Percentiles rank a stretch among this genome's conserved stretches.
These are phyloP conservation scores for Saccharomyces hybrid DNA, from an alignment of 1,139 yeast species.

Conservation along the genomic window DNA sequence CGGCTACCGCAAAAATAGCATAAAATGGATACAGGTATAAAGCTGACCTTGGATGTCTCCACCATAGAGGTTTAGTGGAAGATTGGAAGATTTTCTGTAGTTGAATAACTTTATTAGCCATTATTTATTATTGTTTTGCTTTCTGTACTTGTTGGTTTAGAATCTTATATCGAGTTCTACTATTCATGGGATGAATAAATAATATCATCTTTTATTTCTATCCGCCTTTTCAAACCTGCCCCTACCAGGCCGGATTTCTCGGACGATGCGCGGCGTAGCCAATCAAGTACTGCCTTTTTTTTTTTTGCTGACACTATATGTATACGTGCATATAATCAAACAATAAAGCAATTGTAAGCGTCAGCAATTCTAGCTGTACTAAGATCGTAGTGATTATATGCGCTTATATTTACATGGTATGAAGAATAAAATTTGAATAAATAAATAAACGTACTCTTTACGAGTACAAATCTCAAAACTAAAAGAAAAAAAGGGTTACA, in stretches of 20 bases:
- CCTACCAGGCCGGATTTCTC: not conserved
- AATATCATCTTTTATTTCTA: not conserved
- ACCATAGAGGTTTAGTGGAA: slow-evolving; percentile 67
- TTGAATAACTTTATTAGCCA: slow-evolving; percentile 61
- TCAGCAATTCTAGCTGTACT: not conserved
- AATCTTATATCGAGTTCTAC: not conserved
- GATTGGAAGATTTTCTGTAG: slow-evolving; percentile 69
- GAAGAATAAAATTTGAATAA: not conserved
- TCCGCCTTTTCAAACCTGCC: not conserved
- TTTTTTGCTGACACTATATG: slow-evolving; percentile 4
- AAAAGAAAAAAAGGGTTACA: not conserved
- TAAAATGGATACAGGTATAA: slow-evolving; percentile 80
- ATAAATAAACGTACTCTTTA: not conserved
- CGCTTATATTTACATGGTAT: not conserved
- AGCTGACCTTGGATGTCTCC: slow-evolving; percentile 75
- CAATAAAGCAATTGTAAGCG: not conserved
- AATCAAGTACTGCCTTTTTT: not conserved
- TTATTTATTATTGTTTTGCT: not conserved
- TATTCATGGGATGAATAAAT: not conserved
- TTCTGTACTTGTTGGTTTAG: not conserved
- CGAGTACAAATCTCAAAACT: not conserved
- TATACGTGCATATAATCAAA: not conserved
- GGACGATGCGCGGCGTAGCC: not conserved
- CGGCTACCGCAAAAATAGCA: slow-evolving; percentile 71
- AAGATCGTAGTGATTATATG: not conserved